Evolutionary conservation across 2,329 filamentous ascomycete genomes (phyloP), one percentile per base, ranked within the genome.

Genomic region (Penicillium sp.): DNA sequence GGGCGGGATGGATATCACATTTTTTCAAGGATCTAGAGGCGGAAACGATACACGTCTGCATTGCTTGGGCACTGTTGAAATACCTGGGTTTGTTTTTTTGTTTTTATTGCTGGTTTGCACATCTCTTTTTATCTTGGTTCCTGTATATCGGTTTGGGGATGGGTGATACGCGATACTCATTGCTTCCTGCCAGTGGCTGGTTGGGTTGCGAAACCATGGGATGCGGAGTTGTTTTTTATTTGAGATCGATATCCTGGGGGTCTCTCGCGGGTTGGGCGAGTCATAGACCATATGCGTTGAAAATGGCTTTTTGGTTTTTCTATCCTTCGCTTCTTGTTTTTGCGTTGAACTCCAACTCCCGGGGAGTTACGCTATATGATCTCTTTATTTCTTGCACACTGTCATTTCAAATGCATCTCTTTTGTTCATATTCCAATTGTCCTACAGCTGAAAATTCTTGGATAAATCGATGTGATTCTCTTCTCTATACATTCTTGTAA

Each of bases 31-130:
- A 71, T 73, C 67, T 76, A 76, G 74, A 74, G 73, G 72, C 71
- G 74, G 74, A 73, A 75, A 76, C 71, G 74, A 76, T 74, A 75
- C 70, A 76, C 72, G 73, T 76, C 70, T 76, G 73, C 74, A 76
- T 76, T 71, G 68, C 65, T 71, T 74, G 71, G 72, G 69, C 65
- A 68, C 63, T 72, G 68, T 69, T 71, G 69, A 67, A 63, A 66
- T 67, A 67, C 65, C 63, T 70, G 65, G 69, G 68, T 53, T 53
- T 53, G 58, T 66, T 71, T 58, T 66, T 66, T 69, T 63, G 58
- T 56, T 59, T 61, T 60, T 62, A 46, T 60, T 49, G 16, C 22
- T 50, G 55, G 59, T 65, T 66, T 66, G 61, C 62, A 59, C 59
- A 53, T 65, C 57, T 51, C 63, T 60, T 61, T 58, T 54, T 59